phyloP scores from a whole-genome alignment of 768 basidiomycete species.

The Podaxis sp. region DNA sequence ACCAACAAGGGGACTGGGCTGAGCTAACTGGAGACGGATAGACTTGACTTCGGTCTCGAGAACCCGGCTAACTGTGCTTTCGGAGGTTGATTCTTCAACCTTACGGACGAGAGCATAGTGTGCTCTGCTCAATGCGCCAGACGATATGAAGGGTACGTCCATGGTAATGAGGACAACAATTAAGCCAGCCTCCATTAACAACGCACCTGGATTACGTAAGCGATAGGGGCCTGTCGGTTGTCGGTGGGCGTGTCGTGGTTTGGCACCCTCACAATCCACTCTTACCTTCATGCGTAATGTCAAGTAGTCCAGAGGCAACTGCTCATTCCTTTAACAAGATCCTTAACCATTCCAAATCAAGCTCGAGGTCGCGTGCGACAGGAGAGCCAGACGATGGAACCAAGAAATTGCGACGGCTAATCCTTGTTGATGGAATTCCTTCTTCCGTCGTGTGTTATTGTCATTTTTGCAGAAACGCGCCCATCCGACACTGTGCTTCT shows the following conservation, averaged over 20 bases:
- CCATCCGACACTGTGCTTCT: not conserved
- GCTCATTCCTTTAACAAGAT: conserved; percentile 83
- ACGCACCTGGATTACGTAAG: not conserved
- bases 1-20: conserved; percentile 56
- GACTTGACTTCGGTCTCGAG: conserved; percentile 57
- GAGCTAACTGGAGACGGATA: conserved; percentile 51
- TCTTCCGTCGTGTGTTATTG: conserved; percentile 60
- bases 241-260: no score
- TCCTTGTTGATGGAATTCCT: conserved; percentile 90
- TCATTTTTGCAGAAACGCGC: not conserved
- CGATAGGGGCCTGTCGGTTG: not conserved
- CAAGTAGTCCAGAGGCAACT: conserved; percentile 28
- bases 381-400: conserved; percentile 70
- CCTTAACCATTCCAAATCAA: conserved; percentile 63
- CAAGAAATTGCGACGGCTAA: conserved; percentile 84
- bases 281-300: conserved; percentile 15
- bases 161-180: conserved; percentile 31
- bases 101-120: conserved; percentile 77
- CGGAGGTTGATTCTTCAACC: conserved; percentile 59
- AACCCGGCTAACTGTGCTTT: conserved; percentile 58
- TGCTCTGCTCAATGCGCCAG: conserved; percentile 71
- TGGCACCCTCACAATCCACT: not conserved
- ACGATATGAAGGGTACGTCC: conserved; percentile 76
- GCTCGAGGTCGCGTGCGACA: conserved; percentile 61
- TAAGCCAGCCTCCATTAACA: not conserved